Evolutionary conservation across 1,139 yeast genomes (phyloP).

Genomic region (Candida gigantensis): DNA sequence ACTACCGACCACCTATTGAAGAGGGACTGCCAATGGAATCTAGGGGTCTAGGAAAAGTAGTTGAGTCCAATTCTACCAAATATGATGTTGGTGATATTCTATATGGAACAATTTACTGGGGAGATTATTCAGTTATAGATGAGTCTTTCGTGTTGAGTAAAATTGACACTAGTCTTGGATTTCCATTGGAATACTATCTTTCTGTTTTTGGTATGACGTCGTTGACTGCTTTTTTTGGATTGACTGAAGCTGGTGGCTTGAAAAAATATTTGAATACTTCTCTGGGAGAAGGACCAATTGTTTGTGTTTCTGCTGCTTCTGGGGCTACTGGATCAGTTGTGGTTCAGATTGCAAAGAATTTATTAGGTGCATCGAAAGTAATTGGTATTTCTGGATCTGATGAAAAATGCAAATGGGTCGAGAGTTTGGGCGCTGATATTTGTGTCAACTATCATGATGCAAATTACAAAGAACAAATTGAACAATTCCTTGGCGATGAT

Average conservation of each 20-base stretch:
- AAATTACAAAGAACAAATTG: constrained; percentile 43
- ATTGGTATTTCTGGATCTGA: constrained; percentile 66
- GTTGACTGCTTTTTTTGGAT: constrained; percentile 63
- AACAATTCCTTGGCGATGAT: constrained; percentile 45
- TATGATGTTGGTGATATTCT: constrained; percentile 49
- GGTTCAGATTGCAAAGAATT: constrained; percentile 58
- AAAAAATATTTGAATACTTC: constrained; percentile 16
- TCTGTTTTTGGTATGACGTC: constrained; percentile 54
- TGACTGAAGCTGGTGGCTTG: constrained; percentile 45
- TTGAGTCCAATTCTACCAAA: constrained; percentile 41
- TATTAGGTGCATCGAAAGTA: constrained; percentile 55
- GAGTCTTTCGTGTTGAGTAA: constrained; percentile 23
- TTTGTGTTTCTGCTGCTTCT: constrained; percentile 65
- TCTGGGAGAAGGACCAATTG: constrained; percentile 36
- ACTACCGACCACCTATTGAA: constrained; percentile 49
- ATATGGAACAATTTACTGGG: constrained; percentile 30
- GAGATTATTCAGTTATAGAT: constrained; percentile 26
- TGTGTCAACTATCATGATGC: constrained; percentile 56
- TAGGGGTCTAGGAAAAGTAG: constrained; percentile 50
- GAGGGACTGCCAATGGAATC: constrained; percentile 53
- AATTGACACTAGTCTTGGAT: constrained; percentile 23
- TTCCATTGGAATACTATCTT: constrained; percentile 29
- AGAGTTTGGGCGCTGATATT: constrained; percentile 56
- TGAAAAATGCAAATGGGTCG: constrained; percentile 56
- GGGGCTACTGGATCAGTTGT: constrained; percentile 69